Evolutionary conservation across 345 rosid species (phyloP).

Genomic region (Euphorbia peplus): DNA sequence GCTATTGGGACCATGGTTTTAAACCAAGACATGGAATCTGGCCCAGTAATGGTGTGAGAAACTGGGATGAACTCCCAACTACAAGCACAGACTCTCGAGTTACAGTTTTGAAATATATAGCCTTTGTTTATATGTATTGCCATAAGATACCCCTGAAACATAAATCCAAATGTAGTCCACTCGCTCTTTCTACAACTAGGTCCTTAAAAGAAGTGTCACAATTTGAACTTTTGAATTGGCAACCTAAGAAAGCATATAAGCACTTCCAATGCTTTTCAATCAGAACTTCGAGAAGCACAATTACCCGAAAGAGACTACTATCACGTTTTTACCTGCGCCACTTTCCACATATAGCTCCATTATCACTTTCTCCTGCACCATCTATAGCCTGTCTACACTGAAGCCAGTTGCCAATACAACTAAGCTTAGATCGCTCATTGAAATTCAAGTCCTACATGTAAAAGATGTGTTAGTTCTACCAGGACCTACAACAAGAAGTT

Average conservation of each 20-base stretch:
- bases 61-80: too few relatives aligned
- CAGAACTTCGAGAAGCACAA: neutral
- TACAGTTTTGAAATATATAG: too few relatives aligned
- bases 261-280: neutral
- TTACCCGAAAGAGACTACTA: neutral
- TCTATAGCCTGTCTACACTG: constrained; percentile 63
- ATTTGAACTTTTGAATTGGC: neutral
- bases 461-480: constrained; percentile 16
- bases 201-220: neutral
- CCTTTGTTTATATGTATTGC: too few relatives aligned
- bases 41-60: too few relatives aligned
- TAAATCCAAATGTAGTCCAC: too few relatives aligned
- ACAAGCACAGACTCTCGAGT: too few relatives aligned
- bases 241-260: neutral
- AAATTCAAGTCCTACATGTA: constrained; percentile 41
- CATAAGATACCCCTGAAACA: too few relatives aligned
- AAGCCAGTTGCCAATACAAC: constrained; percentile 79
- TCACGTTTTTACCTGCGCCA: constrained; percentile 85
- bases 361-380: constrained; percentile 31
- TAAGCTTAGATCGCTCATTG: constrained; percentile 28
- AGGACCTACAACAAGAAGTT: constrained; percentile 5
- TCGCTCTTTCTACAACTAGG: too few relatives aligned
- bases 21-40: too few relatives aligned
- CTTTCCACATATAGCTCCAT: constrained; percentile 78
- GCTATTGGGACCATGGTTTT: too few relatives aligned